Percentiles rank a stretch among this genome's conserved stretches.
Evolutionary conservation across 2,329 filamentous ascomycete species (phyloP).

Genomic region (Xylaria sp.): DNA sequence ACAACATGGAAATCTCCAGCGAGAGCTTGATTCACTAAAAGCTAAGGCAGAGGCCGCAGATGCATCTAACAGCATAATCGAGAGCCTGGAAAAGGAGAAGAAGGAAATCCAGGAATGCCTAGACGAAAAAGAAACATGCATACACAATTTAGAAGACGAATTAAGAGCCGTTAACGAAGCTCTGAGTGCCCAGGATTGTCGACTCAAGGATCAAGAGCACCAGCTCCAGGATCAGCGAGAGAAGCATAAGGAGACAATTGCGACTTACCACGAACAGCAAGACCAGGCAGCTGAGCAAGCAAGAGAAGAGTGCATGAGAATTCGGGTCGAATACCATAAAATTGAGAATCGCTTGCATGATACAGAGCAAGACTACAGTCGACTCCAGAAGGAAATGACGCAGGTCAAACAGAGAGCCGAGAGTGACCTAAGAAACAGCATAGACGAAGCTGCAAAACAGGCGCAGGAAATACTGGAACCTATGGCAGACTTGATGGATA

Average conservation of each 20-base stretch:
- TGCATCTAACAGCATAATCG: constrained; percentile 23
- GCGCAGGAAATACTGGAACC: constrained; percentile 33
- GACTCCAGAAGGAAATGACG: constrained; percentile 47
- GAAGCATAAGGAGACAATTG: constrained; percentile 32
- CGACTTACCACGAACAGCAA: constrained; percentile 33
- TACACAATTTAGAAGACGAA: constrained; percentile 31
- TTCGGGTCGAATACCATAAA: constrained; percentile 45
- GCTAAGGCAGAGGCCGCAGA: constrained; percentile 22
- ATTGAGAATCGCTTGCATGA: constrained; percentile 45
- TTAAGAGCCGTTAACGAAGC: constrained; percentile 33
- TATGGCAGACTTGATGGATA: constrained; percentile 22
- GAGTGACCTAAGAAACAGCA: constrained; percentile 33
- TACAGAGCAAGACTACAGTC: constrained; percentile 38
- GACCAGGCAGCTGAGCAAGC: constrained; percentile 46
- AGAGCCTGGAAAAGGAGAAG: constrained; percentile 32
- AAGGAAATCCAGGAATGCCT: constrained; percentile 31
- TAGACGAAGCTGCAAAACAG: constrained; percentile 33
- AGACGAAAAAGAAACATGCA: constrained; percentile 35
- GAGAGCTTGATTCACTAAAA: constrained; percentile 31
- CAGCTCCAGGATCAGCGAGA: constrained; percentile 37
- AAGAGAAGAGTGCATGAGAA: constrained; percentile 50
- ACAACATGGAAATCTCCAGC: constrained; percentile 32
- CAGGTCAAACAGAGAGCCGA: constrained; percentile 39
- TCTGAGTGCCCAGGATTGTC: constrained; percentile 31
- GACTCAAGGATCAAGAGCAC: constrained; percentile 35